phyloP scores from a whole-genome alignment of 306 rosid species.

The Glycyrrhiza uralensis region DNA sequence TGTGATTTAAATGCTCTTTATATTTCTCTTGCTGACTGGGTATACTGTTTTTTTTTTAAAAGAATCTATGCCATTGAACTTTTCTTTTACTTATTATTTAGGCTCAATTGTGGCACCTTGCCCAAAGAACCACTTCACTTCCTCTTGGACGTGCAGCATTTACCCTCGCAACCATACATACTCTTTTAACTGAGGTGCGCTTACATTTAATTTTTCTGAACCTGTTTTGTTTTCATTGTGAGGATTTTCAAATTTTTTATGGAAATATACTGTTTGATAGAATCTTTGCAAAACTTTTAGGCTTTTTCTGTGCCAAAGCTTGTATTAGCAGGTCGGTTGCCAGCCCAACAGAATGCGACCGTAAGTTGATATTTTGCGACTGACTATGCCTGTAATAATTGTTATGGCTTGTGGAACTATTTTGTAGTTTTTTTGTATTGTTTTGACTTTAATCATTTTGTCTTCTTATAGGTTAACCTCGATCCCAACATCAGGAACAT shows the following conservation, averaged over 20 bases:
- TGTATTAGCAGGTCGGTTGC: slow-evolving; percentile 94
- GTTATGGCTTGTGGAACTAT: slow-evolving; percentile 13
- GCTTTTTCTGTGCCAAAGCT: slow-evolving; percentile 90
- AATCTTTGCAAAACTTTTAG: slow-evolving; percentile 39
- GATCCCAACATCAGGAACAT: slow-evolving; percentile 82
- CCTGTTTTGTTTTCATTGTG: slow-evolving; percentile 2
- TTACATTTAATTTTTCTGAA: background rate
- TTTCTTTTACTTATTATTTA: slow-evolving; percentile 34
- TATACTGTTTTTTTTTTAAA: background rate
- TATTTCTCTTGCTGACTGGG: slow-evolving; percentile 13
- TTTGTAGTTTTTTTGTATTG: slow-evolving; percentile 6
- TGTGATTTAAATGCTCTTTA: background rate
- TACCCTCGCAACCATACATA: slow-evolving; percentile 90
- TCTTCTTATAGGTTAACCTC: slow-evolving; percentile 68
- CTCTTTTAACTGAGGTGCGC: slow-evolving; percentile 91
- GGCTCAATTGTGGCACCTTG: slow-evolving; percentile 97
- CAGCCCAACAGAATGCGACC: slow-evolving; percentile 96
- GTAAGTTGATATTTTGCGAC: slow-evolving; percentile 52
- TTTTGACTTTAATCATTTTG: slow-evolving; percentile 17
- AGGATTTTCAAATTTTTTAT: background rate
- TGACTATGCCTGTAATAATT: slow-evolving; percentile 3
- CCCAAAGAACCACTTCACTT: slow-evolving; percentile 94
- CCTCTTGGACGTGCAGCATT: slow-evolving; percentile 98
- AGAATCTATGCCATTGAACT: slow-evolving; percentile 7
- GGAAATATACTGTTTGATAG: slow-evolving; percentile 23